Conservation (phyloP, 2,329 filamentous ascomycete species). For the Claviceps sp. region DNA sequence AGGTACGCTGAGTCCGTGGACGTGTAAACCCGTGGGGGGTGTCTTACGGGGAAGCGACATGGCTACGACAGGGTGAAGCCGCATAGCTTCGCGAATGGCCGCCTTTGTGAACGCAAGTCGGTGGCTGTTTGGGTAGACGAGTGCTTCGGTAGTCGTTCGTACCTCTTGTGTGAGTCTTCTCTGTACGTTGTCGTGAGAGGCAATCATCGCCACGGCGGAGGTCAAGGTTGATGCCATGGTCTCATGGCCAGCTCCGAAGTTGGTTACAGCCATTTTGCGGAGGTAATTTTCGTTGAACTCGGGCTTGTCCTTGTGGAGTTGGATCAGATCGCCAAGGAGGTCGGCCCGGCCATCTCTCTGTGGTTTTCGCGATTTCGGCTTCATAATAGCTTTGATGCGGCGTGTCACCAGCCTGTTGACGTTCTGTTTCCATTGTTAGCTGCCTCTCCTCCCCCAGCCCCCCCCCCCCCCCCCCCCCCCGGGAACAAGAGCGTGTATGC, state of each 20-base stretch:
- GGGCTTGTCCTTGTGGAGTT: slow-evolving; percentile 29
- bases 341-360: slow-evolving; percentile 23
- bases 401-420: slow-evolving; percentile 20
- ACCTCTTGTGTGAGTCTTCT: slow-evolving; percentile 21
- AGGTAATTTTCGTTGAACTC: slow-evolving; percentile 35
- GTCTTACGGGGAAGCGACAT: slow-evolving; percentile 37
- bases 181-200: slow-evolving; percentile 22
- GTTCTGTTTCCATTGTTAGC: slow-evolving; percentile 14
- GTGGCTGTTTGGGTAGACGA: slow-evolving; percentile 4
- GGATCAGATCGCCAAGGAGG: slow-evolving; percentile 32
- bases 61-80: slow-evolving; percentile 35
- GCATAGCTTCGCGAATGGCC: slow-evolving; percentile 36
- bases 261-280: slow-evolving; percentile 38
- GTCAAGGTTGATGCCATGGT: slow-evolving; percentile 40
- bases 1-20: slow-evolving; percentile 29
- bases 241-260: slow-evolving; percentile 43
- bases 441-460: too few species aligned
- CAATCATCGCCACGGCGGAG: slow-evolving; percentile 33
- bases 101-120: slow-evolving; percentile 18
- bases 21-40: slow-evolving; percentile 19
- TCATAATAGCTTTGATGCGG: slow-evolving; percentile 19
- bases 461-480: too few species aligned
- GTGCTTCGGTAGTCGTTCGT: slow-evolving; percentile 8
- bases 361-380: slow-evolving; percentile 17
- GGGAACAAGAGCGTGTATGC: too few species aligned